Conservation (phyloP, 257 asterid species). For the Eucommia ulmoides region DNA sequence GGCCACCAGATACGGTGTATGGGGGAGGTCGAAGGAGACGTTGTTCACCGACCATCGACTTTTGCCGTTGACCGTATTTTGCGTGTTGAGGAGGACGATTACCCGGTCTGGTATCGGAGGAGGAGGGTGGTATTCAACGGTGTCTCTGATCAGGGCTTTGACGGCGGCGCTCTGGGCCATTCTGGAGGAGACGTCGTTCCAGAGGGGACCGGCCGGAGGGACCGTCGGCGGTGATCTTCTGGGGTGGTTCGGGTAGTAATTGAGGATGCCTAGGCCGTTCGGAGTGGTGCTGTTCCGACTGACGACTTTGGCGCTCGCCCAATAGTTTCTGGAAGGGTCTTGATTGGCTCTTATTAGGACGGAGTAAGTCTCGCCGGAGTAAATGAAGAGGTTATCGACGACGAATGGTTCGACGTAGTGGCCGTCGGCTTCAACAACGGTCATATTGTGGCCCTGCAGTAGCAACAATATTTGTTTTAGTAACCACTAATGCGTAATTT, state of each 20-base stretch:
- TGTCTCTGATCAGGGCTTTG: too few relatives aligned
- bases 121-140: too few relatives aligned
- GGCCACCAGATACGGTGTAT: conserved; percentile 63
- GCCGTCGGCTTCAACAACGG: conserved; percentile 87
- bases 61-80: conserved; percentile 35
- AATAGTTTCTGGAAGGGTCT: conserved; percentile 62
- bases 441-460: conserved; percentile 61
- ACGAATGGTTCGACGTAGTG: conserved; percentile 80
- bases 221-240: conserved; percentile 30
- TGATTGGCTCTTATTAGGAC: conserved; percentile 61
- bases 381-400: conserved; percentile 55
- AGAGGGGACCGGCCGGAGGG: conserved; percentile 51
- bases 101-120: conserved; percentile 52
- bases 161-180: conserved; percentile 40
- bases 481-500: too few relatives aligned
- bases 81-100: conserved; percentile 87
- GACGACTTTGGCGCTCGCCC: conserved; percentile 51
- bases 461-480: too few relatives aligned
- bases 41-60: conserved; percentile 68
- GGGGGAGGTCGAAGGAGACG: conserved; percentile 58
- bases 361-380: conserved; percentile 84
- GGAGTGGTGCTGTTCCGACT: conserved; percentile 42
- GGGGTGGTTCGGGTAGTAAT: conserved; percentile 69
- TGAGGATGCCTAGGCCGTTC: conserved; percentile 51
- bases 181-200: conserved; percentile 45